These are phyloP conservation scores for Corymbia maculata DNA, from an alignment of 345 rosid genomes.

Conservation along the genomic window DNA sequence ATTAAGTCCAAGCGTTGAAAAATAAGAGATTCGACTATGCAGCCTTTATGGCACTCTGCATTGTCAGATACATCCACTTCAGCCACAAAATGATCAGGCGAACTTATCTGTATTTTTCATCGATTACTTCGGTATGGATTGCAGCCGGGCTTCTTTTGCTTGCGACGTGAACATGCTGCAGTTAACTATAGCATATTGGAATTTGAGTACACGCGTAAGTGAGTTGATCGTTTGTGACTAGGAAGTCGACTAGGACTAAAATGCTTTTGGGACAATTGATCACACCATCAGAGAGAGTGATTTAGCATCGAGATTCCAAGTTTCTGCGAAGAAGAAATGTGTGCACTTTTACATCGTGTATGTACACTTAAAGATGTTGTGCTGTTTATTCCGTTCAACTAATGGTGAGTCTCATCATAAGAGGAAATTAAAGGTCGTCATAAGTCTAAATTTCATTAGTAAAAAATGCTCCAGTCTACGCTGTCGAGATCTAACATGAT, in stretches of 20 bases:
- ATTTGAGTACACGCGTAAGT: neutral
- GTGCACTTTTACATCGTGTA: neutral
- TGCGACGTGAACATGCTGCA: neutral
- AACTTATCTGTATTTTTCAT: neutral
- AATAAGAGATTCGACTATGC: neutral
- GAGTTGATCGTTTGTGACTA: neutral
- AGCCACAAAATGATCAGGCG: neutral
- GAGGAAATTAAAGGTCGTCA: neutral
- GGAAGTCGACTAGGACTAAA: neutral
- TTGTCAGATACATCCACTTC: neutral
- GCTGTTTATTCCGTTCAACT: neutral
- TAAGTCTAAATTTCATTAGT: neutral
- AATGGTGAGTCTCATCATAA: neutral
- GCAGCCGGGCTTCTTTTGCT: neutral
- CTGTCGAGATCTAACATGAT: neutral
- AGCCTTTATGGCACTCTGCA: neutral
- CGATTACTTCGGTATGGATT: neutral
- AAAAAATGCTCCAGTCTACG: no score
- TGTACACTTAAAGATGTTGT: neutral
- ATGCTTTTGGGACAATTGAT: neutral
- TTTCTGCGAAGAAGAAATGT: neutral
- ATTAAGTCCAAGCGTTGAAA: neutral
- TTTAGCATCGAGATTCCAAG: neutral
- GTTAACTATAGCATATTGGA: neutral
- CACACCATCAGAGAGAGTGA: neutral